Evolutionary conservation across 495 filamentous ascomycete genomes (phyloP).

Genomic region (Penicillium pulvis): DNA sequence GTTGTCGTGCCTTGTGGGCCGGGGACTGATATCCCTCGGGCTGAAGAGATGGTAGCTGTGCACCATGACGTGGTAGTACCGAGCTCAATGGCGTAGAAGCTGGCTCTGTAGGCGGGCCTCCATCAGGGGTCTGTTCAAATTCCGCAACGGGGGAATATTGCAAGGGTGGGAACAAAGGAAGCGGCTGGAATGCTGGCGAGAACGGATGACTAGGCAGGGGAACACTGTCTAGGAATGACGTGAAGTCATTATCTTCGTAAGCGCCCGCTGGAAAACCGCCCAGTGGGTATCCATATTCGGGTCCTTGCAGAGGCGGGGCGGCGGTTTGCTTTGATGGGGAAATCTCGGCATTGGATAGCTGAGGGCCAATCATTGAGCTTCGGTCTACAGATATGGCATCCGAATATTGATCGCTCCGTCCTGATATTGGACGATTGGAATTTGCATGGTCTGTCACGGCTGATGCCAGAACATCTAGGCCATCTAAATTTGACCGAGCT

Average conservation of each 20-base stretch:
- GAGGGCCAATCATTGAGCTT: slow-evolving; percentile 15
- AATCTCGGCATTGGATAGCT: slow-evolving; percentile 17
- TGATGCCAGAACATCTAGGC: slow-evolving; percentile 39
- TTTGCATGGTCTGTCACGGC: slow-evolving; percentile 31
- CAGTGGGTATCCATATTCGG: slow-evolving; percentile 33
- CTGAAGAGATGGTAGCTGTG: slow-evolving; percentile 44
- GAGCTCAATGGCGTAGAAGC: slow-evolving; percentile 37
- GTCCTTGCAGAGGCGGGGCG: slow-evolving; percentile 18
- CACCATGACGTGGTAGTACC: slow-evolving; percentile 40
- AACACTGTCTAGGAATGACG: slow-evolving; percentile 45
- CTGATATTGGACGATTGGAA: slow-evolving; percentile 13
- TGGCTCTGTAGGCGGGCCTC: slow-evolving; percentile 18
- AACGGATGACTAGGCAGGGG: slow-evolving; percentile 43
- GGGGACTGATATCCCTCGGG: slow-evolving; percentile 36
- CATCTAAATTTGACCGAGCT: slow-evolving; percentile 26
- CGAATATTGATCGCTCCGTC: slow-evolving; percentile 14
- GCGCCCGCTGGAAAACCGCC: slow-evolving; percentile 19
- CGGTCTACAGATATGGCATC: slow-evolving; percentile 17
- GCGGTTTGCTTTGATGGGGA: slow-evolving; percentile 22
- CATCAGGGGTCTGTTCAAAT: slow-evolving; percentile 29
- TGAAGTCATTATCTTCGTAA: slow-evolving; percentile 43
- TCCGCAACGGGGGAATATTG: slow-evolving; percentile 34
- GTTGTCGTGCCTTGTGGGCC: slow-evolving; percentile 31
- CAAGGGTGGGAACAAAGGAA: slow-evolving; percentile 41
- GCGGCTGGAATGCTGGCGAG: slow-evolving; percentile 42